Base-by-base conservation (phyloP, 805 yeast species). In the Yarrowia sp. region DNA sequence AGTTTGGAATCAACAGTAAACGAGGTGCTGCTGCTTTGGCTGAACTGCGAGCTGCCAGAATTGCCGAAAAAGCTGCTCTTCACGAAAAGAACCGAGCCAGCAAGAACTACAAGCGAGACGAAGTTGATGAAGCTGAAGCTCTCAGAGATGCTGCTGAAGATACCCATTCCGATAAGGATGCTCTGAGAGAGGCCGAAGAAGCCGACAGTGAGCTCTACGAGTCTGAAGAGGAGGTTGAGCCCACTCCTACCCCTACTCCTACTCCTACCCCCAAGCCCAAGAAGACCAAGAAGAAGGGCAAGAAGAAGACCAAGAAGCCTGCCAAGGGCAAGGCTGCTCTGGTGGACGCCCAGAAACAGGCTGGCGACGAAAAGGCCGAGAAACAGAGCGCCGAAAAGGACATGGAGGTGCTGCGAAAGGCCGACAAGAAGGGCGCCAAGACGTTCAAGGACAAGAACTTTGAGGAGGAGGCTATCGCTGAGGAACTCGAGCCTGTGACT, bases 401-500 rank as follows among this genome's bases (percentile, higher is more conserved):
- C n/a, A 8, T 35, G 16, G 65, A 59, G 41, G 42, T 14, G 19
- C 52, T 59, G 8, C 36, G 35, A 11, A 43, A 59, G 42, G 65
- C 65, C 32, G 52, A 59, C 3, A 43, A 43, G 41, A 43, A 59
- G 65, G 52, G 52, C 2, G 65, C 65, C 32, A 43, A 59, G 52
- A 59, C 36, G 11, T 59, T 59, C 42, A 59, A 59, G 36, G 65
- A 59, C 32, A 59, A 59, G 52, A 45, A 19, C 42, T n/a, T 59
- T 14, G 65, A 59, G 32, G 65, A 59, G 52, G 65, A 59, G 32
- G 65, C 65, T 5, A 59, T 59, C 16, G 65, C 42, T 11, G 65
- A 59, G 50, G 52, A 59, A 5, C 50, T 59, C 5, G 35, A 43
- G 40, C 32, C 40, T 2, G 52, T 45, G 7, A 10, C 43, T 5